A percentile compares a stretch with the other conserved stretches of the same genome.
Evolutionary conservation across 768 basidiomycete species (phyloP).

Genomic region (Boletus pseudopeckii): DNA sequence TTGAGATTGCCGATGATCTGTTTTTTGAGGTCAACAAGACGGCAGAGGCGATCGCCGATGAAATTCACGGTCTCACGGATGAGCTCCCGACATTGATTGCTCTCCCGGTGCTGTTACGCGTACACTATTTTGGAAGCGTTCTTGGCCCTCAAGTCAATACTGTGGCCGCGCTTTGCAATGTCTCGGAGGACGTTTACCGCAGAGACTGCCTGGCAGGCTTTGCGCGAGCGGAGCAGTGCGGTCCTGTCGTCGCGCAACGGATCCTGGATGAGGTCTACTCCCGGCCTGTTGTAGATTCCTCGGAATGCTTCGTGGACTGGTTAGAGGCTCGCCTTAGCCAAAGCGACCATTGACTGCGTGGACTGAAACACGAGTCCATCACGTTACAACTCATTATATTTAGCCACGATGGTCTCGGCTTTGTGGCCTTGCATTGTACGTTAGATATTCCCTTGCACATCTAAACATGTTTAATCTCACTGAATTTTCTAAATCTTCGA

Average conservation of each 20-base stretch:
- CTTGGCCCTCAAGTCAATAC: slow-evolving; percentile 17
- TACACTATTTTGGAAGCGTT: slow-evolving; percentile 28
- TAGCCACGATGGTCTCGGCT: neutral
- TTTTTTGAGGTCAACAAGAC: slow-evolving; percentile 19
- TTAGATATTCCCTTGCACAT: neutral
- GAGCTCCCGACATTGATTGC: slow-evolving; percentile 74
- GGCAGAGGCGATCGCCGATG: slow-evolving; percentile 29
- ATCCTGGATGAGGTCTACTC: slow-evolving; percentile 49
- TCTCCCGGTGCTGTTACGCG: slow-evolving; percentile 61
- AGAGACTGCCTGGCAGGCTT: slow-evolving; percentile 70
- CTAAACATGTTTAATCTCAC: neutral
- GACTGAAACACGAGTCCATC: neutral
- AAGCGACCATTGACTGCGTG: slow-evolving; percentile 19
- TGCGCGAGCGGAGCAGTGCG: slow-evolving; percentile 73
- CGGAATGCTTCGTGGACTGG: slow-evolving; percentile 40
- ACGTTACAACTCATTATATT: neutral
- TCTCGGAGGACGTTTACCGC: slow-evolving; percentile 63
- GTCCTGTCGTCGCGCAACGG: slow-evolving; percentile 52
- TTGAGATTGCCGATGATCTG: slow-evolving; percentile 47
- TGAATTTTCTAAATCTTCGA: neutral
- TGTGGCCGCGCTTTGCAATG: slow-evolving; percentile 53
- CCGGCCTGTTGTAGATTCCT: slow-evolving; percentile 32
- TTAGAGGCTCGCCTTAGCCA: slow-evolving; percentile 33
- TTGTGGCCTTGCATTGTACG: neutral
- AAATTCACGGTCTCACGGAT: slow-evolving; percentile 52